These are phyloP conservation scores for Rosa hybrid DNA, from an alignment of 331 rosid species.

Conservation along the genomic window DNA sequence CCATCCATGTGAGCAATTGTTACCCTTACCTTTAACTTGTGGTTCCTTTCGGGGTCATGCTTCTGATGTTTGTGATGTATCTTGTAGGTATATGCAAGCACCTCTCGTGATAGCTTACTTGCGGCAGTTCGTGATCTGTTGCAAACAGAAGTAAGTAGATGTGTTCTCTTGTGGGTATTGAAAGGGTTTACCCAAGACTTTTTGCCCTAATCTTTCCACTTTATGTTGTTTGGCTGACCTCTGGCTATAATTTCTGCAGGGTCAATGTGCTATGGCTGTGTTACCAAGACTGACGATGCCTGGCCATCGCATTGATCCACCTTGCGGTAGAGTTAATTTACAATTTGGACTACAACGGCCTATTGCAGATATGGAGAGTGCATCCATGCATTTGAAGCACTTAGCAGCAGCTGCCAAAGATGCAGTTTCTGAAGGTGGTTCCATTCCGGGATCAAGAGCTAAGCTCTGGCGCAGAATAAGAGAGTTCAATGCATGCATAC, in stretches of 20 bases:
- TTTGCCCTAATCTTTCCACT: constrained; percentile 14
- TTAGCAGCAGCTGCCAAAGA: constrained; percentile 95
- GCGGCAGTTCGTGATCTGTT: constrained; percentile 91
- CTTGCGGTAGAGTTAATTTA: constrained; percentile 89
- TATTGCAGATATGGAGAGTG: constrained; percentile 71
- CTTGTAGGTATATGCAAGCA: constrained; percentile 93
- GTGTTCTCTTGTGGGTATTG: constrained; percentile 41
- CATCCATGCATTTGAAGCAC: constrained; percentile 88
- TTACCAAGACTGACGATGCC: constrained; percentile 99
- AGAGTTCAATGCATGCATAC: constrained; percentile 97
- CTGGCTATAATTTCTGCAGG: constrained; percentile 49
- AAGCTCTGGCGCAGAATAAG: constrained; percentile 99
- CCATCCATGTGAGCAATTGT: constrained; percentile 75
- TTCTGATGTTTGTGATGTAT: constrained; percentile 47
- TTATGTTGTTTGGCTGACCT: constrained; percentile 44
- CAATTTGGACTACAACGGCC: constrained; percentile 66
- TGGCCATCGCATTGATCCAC: constrained; percentile 96
- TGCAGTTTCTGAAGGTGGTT: constrained; percentile 98
- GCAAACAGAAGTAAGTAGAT: constrained; percentile 97
- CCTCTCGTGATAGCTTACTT: constrained; percentile 95
- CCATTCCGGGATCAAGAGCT: constrained; percentile 98
- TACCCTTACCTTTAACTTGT: constrained; percentile 28
- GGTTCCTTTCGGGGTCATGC: constrained; percentile 22
- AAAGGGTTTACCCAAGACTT: constrained; percentile 22
- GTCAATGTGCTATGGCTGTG: constrained; percentile 87